phyloP scores from a whole-genome alignment of 139 green algal genomes.

The Closterium sp. region DNA sequence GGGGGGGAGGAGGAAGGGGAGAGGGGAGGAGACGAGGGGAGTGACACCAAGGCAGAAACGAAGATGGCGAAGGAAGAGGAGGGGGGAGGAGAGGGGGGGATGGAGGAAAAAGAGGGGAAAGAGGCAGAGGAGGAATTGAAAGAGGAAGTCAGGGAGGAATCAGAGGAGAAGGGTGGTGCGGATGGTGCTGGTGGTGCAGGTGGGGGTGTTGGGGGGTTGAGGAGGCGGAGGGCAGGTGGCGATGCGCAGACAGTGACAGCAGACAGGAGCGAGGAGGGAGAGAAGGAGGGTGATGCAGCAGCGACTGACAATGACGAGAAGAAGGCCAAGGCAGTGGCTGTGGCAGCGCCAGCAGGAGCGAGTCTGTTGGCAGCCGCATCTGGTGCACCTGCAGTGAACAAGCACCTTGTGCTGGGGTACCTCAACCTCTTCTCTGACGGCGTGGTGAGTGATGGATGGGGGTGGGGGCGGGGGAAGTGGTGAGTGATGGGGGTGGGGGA shows the following conservation, averaged over 20 bases:
- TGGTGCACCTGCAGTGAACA: background rate
- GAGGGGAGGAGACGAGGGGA: background rate
- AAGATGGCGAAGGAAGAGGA: slow-evolving; percentile 17
- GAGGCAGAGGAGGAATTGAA: background rate
- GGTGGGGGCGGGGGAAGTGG: too few relatives aligned
- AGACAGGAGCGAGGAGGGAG: slow-evolving; percentile 16
- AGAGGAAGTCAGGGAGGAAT: slow-evolving; percentile 8
- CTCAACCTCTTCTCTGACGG: slow-evolving; percentile 58
- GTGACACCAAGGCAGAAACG: background rate
- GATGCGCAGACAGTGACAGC: background rate
- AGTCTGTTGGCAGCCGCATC: too few relatives aligned
- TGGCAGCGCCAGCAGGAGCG: background rate
- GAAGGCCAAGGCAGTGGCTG: background rate
- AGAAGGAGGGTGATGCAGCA: slow-evolving; percentile 3
- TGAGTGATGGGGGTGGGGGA: background rate
- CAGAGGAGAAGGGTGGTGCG: background rate
- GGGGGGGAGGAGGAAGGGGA: background rate
- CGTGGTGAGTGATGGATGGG: slow-evolving; percentile 37
- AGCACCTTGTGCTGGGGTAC: slow-evolving; percentile 39
- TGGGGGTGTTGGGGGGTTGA: background rate
- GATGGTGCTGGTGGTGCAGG: background rate
- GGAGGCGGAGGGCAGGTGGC: background rate
- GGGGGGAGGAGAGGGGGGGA: background rate
- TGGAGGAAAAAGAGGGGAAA: background rate
- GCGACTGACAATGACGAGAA: background rate